phyloP scores from a whole-genome alignment of 164 flowering plant genomes.

The Macadamia tetraphylla region DNA sequence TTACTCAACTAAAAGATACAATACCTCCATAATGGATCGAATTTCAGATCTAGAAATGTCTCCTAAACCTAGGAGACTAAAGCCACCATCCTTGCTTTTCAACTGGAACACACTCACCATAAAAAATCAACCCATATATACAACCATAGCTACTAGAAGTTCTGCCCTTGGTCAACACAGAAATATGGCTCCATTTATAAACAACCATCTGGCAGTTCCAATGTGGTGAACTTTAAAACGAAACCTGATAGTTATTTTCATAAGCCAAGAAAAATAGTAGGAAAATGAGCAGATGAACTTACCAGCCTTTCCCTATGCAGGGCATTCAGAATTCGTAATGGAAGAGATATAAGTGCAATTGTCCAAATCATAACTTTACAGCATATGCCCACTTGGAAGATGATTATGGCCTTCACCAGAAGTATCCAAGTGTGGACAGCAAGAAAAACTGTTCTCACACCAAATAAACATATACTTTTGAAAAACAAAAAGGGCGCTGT shows the following conservation, averaged over 20 bases:
- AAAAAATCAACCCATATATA: too few species aligned
- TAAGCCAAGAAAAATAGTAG: neutral
- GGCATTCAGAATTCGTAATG: constrained; percentile 45
- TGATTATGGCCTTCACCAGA: constrained; percentile 33
- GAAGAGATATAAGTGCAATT: constrained; percentile 43
- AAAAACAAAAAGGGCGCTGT: constrained; percentile 39
- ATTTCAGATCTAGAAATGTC: too few species aligned
- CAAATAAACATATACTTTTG: constrained; percentile 22
- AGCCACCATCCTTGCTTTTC: too few species aligned
- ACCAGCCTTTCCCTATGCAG: constrained; percentile 59
- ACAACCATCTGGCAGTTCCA: neutral
- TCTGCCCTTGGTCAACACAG: too few species aligned
- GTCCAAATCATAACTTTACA: constrained; percentile 34
- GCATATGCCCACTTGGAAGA: constrained; percentile 26
- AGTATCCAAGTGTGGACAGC: constrained; percentile 42
- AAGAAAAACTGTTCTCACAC: constrained; percentile 24
- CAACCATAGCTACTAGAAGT: too few species aligned
- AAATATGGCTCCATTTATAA: too few species aligned
- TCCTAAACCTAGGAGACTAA: too few species aligned
- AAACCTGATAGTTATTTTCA: neutral
- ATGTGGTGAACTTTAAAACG: neutral
- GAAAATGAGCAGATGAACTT: constrained; percentile 9
- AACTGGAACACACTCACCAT: too few species aligned
- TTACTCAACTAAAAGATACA: too few species aligned
- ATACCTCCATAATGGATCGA: too few species aligned